Conservation (phyloP, 2,329 filamentous ascomycete genomes). For the Aspergillus ibericus region DNA sequence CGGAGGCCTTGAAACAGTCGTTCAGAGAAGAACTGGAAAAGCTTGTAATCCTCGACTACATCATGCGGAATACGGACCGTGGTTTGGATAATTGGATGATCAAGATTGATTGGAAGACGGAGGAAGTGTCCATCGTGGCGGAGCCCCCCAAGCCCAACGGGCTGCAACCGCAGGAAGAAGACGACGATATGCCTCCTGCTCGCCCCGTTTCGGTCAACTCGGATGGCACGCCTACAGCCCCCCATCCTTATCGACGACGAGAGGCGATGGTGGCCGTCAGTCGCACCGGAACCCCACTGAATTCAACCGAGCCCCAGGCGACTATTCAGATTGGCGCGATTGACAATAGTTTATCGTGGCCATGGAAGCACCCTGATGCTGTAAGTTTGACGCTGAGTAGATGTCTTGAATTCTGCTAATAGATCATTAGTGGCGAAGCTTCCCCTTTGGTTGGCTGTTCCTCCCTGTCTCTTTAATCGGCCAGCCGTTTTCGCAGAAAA, state of each 20-base stretch:
- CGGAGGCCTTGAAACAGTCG: conserved; percentile 79
- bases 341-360: conserved; percentile 97
- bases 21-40: conserved; percentile 96
- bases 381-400: conserved; percentile 42
- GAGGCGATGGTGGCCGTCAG: conserved; percentile 79
- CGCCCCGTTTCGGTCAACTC: conserved; percentile 62
- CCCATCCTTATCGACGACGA: conserved; percentile 72
- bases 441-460: conserved; percentile 98
- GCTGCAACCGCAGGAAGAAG: conserved; percentile 44
- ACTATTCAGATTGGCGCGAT: conserved; percentile 84
- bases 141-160: conserved; percentile 72
- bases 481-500: conserved; percentile 91
- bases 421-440: conserved; percentile 67
- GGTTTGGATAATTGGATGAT: conserved; percentile 99
- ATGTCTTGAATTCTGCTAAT: conserved; percentile 20
- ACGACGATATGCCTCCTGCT: conserved; percentile 51
- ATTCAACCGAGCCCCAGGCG: conserved; percentile 49
- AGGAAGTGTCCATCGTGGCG: conserved; percentile 80
- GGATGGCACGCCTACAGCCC: conserved; percentile 39
- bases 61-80: conserved; percentile 97
- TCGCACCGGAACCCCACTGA: conserved; percentile 55
- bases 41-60: conserved; percentile 94
- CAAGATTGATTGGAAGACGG: conserved; percentile 81
- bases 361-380: conserved; percentile 97
- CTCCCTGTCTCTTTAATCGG: conserved; percentile 94